These are phyloP conservation scores for Mallotus japonicus DNA, from an alignment of 441 rosid species.

Conservation along the genomic window DNA sequence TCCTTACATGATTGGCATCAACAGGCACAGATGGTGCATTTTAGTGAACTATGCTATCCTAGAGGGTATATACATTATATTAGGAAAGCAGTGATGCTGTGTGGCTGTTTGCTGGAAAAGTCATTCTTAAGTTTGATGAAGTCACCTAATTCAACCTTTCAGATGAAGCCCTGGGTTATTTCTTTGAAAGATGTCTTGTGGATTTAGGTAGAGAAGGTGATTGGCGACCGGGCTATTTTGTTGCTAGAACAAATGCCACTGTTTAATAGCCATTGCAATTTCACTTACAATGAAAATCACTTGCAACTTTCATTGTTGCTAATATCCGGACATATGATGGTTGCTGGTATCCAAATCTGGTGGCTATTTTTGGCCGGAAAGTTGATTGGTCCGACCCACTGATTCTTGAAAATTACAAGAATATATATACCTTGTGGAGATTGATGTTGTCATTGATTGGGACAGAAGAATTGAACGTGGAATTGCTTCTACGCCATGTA, in stretches of 20 bases:
- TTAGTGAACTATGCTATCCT: too few species aligned
- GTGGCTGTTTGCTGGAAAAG: too few species aligned
- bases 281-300: conserved; percentile 23
- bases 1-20: too few species aligned
- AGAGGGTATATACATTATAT: too few species aligned
- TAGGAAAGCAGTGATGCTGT: too few species aligned
- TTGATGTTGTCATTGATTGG: conserved; percentile 55
- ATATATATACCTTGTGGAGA: conserved; percentile 42
- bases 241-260: too few species aligned
- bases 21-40: too few species aligned
- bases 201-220: conserved; percentile 36
- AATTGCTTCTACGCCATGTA: conserved; percentile 44
- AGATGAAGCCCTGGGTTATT: too few species aligned
- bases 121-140: too few species aligned
- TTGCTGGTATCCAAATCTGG: conserved; percentile 45
- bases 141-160: too few species aligned
- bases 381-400: conserved; percentile 33
- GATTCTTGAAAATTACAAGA: conserved; percentile 43
- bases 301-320: conserved; percentile 41
- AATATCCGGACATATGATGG: conserved; percentile 37
- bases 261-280: conserved; percentile 21
- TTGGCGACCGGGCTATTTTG: too few species aligned
- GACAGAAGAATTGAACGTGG: conserved; percentile 32
- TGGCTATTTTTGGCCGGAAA: conserved; percentile 41
- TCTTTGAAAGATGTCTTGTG: conserved; percentile 15